Percentiles rank a stretch among this genome's conserved stretches.
phyloP scores from a whole-genome alignment of 164 flowering plant genomes.

The Stephania cephalantha region DNA sequence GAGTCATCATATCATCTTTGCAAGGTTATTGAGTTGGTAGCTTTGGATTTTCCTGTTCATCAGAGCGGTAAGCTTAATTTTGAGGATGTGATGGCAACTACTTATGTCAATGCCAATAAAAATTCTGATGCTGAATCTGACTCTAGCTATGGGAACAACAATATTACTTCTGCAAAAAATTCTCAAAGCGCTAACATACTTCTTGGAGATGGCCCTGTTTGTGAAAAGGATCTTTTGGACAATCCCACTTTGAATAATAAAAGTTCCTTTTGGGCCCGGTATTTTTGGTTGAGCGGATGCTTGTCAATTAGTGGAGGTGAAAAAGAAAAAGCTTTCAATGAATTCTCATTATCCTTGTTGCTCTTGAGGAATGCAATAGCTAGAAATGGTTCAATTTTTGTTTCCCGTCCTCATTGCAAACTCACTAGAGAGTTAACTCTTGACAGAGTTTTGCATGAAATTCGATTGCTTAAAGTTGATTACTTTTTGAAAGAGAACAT shows the following conservation, averaged over 20 bases:
- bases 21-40: slow-evolving; percentile 74
- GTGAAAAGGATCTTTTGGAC: slow-evolving; percentile 11
- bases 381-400: slow-evolving; percentile 21
- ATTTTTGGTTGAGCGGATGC: slow-evolving; percentile 81
- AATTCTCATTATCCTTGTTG: slow-evolving; percentile 50
- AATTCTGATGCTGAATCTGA: neutral
- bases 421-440: slow-evolving; percentile 43
- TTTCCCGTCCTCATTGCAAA: slow-evolving; percentile 61
- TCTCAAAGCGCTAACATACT: slow-evolving; percentile 17
- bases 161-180: slow-evolving; percentile 9
- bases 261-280: slow-evolving; percentile 68
- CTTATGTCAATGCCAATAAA: slow-evolving; percentile 3
- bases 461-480: slow-evolving; percentile 60
- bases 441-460: slow-evolving; percentile 62
- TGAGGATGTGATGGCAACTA: neutral
- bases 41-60: slow-evolving; percentile 43
- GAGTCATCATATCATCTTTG: slow-evolving; percentile 81
- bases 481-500: slow-evolving; percentile 42
- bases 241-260: slow-evolving; percentile 27
- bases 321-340: slow-evolving; percentile 60
- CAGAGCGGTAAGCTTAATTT: slow-evolving; percentile 14
- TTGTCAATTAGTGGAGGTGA: slow-evolving; percentile 61
- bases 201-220: slow-evolving; percentile 12
- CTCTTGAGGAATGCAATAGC: slow-evolving; percentile 40
- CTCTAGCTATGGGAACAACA: slow-evolving; percentile 14